Evolutionary conservation across 768 basidiomycete genomes (phyloP).

Genomic region (Crepidotus variabilis): DNA sequence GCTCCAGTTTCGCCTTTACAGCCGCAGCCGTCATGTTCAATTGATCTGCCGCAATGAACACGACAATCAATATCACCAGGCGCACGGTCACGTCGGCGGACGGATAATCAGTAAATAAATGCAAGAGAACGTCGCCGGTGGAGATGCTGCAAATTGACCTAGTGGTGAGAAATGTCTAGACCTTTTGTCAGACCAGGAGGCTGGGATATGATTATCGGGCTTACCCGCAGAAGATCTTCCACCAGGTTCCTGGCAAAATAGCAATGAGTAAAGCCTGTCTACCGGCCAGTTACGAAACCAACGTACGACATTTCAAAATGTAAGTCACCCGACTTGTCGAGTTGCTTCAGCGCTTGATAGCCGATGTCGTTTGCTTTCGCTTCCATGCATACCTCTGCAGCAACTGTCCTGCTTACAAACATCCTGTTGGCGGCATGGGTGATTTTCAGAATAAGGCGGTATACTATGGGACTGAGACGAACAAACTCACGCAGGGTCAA

Average conservation of each 20-base stretch:
- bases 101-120: conserved; percentile 66
- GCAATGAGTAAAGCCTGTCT: conserved; percentile 9
- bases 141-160: conserved; percentile 54
- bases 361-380: conserved; percentile 66
- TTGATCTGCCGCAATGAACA: conserved; percentile 46
- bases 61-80: conserved; percentile 68
- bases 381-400: conserved; percentile 81
- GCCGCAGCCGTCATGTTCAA: conserved; percentile 25
- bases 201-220: neutral
- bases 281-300: neutral
- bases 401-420: conserved; percentile 82
- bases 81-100: conserved; percentile 57
- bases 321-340: conserved; percentile 62
- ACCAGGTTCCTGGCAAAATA: conserved; percentile 39
- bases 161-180: conserved; percentile 65
- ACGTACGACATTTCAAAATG: conserved; percentile 62
- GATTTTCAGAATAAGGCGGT: neutral
- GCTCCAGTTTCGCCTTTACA: conserved; percentile 49
- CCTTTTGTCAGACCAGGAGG: conserved; percentile 6
- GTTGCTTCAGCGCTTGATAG: conserved; percentile 62
- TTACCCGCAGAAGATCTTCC: conserved; percentile 66
- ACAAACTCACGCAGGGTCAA: conserved; percentile 58
- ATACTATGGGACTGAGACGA: neutral
- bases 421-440: conserved; percentile 41
- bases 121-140: conserved; percentile 51